Evolutionary conservation across 2,329 filamentous ascomycete species (phyloP).

Genomic region (Diaporthe nobilis): DNA sequence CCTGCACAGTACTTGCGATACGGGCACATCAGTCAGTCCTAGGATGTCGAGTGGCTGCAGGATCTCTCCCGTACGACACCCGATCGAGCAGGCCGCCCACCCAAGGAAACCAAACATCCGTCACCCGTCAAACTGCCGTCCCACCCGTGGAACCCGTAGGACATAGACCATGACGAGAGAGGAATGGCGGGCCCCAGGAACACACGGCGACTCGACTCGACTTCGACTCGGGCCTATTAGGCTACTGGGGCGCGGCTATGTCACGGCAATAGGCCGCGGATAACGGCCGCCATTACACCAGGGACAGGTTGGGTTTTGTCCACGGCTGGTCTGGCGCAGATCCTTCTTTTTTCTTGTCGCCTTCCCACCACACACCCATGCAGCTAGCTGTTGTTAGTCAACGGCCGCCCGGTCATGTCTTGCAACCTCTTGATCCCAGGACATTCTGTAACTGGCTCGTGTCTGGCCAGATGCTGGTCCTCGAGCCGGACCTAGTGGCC

Average conservation of each 20-base stretch:
- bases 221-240: neutral
- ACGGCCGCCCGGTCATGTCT: neutral
- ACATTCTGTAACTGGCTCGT: neutral
- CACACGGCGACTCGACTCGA: neutral
- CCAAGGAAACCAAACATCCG: conserved; percentile 12
- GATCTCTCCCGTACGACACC: conserved; percentile 5
- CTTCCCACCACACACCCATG: neutral
- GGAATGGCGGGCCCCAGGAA: neutral
- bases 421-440: conserved; percentile 5
- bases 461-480: conserved; percentile 6
- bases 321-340: conserved; percentile 6
- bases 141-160: neutral
- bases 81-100: conserved; percentile 32
- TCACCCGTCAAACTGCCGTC: conserved; percentile 22
- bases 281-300: conserved; percentile 10
- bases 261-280: conserved; percentile 26
- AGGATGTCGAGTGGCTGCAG: neutral
- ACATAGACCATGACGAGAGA: conserved; percentile 11
- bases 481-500: conserved; percentile 6
- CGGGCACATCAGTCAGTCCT: neutral
- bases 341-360: conserved; percentile 6
- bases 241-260: neutral
- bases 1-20: neutral
- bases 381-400: conserved; percentile 2
- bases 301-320: neutral